Evolutionary conservation across 116 monocot genomes (phyloP).

Genomic region (Dioscorea cayenensis): DNA sequence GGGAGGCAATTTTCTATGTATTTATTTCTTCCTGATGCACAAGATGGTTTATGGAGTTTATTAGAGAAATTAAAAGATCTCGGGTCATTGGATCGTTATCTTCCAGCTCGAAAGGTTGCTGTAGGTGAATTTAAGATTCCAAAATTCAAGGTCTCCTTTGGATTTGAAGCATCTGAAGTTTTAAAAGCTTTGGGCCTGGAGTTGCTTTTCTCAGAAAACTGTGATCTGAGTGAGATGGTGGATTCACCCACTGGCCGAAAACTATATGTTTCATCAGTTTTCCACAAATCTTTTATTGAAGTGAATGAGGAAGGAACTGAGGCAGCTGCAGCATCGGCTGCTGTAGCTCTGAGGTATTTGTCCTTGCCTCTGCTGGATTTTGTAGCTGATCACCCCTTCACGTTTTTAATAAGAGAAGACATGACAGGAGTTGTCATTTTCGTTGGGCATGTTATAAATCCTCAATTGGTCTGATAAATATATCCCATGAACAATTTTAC

Average conservation of each 20-base stretch:
- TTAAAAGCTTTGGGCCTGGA: constrained; percentile 42
- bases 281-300: constrained; percentile 58
- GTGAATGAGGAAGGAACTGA: constrained; percentile 77
- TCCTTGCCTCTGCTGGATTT: constrained; percentile 27
- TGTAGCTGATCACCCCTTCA: constrained; percentile 69
- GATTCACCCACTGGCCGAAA: constrained; percentile 19
- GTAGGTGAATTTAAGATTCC: constrained; percentile 50
- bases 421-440: constrained; percentile 46
- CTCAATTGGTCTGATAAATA: constrained; percentile 10
- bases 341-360: background rate
- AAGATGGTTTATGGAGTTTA: constrained; percentile 35
- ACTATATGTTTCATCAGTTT: constrained; percentile 43
- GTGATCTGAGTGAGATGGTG: constrained; percentile 45
- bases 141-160: constrained; percentile 54
- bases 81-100: constrained; percentile 24
- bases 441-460: constrained; percentile 51
- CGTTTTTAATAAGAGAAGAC: constrained; percentile 62
- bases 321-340: constrained; percentile 56
- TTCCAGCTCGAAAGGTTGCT: constrained; percentile 18
- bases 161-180: constrained; percentile 36
- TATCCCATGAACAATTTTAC: background rate
- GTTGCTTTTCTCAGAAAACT: constrained; percentile 21
- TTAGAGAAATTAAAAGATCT: constrained; percentile 19
- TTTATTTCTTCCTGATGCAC: constrained; percentile 47
- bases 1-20: constrained; percentile 61